Base-by-base conservation (phyloP, 2,329 filamentous ascomycete species). In the Sporothrix variecibatus region DNA sequence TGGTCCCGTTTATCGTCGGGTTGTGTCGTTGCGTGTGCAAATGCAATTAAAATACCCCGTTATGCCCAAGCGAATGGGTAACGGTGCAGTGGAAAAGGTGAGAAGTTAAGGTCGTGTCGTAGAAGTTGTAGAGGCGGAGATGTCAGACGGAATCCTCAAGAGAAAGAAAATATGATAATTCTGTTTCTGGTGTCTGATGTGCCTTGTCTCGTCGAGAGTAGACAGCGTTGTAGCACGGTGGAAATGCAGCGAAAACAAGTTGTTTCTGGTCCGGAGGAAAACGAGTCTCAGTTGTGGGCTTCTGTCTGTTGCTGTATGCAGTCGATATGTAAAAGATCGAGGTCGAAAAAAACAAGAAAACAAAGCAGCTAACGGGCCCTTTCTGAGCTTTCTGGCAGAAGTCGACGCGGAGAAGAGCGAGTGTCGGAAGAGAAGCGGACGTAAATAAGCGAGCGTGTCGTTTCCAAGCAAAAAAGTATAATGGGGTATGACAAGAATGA, bases 371-470 rank as follows among this genome's bases (percentile, higher is more conserved):
- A 62, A 38, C 46, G 58, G 23, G n/a, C 51, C 23, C 28, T 28
- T 56, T 28, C 23, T n/a, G 46, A 51, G 46, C n/a, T 23, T 7
- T 28, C 11, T 28, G 28, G 53, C 11, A 17, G 28, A 38, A 11
- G 28, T 43, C 34, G 60, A 62, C 8, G 9, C 60, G 20, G 34
- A 65, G n/a, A 23, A 65, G 20, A 26, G 60, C 34, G 60, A 64
- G n/a, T 7, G 11, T 40, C 26, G 34, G 43, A 49, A 49, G 38
- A 67, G 17, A 40, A 15, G 23, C 38, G 38, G 62, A 23, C 38
- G 62, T 67, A 67, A 65, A 46, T 67, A 43, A 67, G 62, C 38
- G 62, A 53, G 65, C 43, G 65, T 69, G 65, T 69, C 65, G 65
- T 49, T 8, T 53, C 65, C 65, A 69, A 53, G 62, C 31, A 40